Evolutionary conservation across 768 basidiomycete species (phyloP).

Genomic region (Pisolithus microcarpus): DNA sequence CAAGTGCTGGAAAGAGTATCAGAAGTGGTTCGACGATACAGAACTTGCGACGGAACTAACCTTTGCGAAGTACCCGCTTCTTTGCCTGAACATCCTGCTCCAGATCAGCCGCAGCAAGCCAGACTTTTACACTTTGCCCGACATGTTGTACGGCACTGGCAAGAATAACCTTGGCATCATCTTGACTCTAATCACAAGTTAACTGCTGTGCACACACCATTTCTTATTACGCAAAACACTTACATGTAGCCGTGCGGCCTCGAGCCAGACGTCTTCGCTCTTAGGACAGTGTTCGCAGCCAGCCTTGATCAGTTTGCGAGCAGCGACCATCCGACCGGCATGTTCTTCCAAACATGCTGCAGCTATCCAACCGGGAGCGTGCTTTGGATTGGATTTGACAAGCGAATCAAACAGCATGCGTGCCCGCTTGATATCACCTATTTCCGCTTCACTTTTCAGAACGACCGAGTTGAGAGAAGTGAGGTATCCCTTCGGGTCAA

Average conservation of each 20-base stretch:
- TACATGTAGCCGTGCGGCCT: conserved; percentile 90
- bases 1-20: conserved; percentile 55
- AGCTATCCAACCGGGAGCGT: conserved; percentile 97
- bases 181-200: conserved; percentile 54
- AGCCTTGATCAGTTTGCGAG: conserved; percentile 84
- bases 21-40: not conserved
- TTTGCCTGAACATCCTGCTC: conserved; percentile 81
- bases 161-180: conserved; percentile 91
- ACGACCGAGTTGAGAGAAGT: conserved; percentile 88
- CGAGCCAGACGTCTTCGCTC: conserved; percentile 98
- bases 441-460: conserved; percentile 92
- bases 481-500: conserved; percentile 98
- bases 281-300: conserved; percentile 96
- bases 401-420: conserved; percentile 94
- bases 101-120: conserved; percentile 89
- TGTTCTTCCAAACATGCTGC: conserved; percentile 95
- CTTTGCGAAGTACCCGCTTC: conserved; percentile 89
- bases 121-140: conserved; percentile 90
- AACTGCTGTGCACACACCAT: not conserved
- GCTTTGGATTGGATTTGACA: conserved; percentile 96
- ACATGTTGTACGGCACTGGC: conserved; percentile 94
- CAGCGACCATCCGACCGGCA: conserved; percentile 92
- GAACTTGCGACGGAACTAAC: conserved; percentile 31
- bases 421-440: conserved; percentile 97
- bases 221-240: conserved; percentile 20